Evolutionary conservation across 257 asterid species (phyloP).

Genomic region (Galeopsis tetrahit): DNA sequence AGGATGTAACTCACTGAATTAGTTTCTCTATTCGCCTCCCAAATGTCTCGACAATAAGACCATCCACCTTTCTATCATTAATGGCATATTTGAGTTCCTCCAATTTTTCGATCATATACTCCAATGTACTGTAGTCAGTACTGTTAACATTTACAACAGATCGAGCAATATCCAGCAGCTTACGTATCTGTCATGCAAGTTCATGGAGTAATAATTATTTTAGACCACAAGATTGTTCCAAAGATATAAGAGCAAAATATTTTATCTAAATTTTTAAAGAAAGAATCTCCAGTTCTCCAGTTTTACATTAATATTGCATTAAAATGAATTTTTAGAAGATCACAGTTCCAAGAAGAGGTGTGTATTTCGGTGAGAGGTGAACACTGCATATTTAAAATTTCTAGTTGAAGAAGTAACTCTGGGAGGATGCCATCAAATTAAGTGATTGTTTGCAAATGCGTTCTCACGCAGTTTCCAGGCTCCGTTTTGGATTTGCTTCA

Average conservation of each 20-base stretch:
- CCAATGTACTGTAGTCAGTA: constrained; percentile 76
- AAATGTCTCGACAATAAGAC: constrained; percentile 95
- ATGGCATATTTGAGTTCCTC: constrained; percentile 90
- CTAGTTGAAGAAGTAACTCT: constrained; percentile 10
- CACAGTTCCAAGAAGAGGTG: background rate
- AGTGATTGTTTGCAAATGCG: background rate
- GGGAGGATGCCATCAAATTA: constrained; percentile 14
- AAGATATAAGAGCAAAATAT: constrained; percentile 16
- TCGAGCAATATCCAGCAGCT: constrained; percentile 78
- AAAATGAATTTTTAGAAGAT: constrained; percentile 19
- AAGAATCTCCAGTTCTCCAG: constrained; percentile 19
- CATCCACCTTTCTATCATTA: constrained; percentile 95
- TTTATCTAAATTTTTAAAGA: constrained; percentile 17
- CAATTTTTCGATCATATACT: constrained; percentile 72
- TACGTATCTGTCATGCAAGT: constrained; percentile 68
- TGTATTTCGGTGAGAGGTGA: constrained; percentile 20
- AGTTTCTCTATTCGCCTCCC: constrained; percentile 96
- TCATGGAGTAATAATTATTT: constrained; percentile 38
- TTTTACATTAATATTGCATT: constrained; percentile 11
- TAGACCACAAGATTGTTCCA: constrained; percentile 28
- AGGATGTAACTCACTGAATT: constrained; percentile 77
- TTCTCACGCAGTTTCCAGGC: background rate
- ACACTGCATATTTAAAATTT: constrained; percentile 1
- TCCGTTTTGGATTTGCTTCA: too few species aligned
- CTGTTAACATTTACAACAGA: constrained; percentile 72